A percentile compares a stretch with the other conserved stretches of the same genome.
Evolutionary conservation across 1,284 basidiomycete species (phyloP).

Genomic region (Chiua sp.): DNA sequence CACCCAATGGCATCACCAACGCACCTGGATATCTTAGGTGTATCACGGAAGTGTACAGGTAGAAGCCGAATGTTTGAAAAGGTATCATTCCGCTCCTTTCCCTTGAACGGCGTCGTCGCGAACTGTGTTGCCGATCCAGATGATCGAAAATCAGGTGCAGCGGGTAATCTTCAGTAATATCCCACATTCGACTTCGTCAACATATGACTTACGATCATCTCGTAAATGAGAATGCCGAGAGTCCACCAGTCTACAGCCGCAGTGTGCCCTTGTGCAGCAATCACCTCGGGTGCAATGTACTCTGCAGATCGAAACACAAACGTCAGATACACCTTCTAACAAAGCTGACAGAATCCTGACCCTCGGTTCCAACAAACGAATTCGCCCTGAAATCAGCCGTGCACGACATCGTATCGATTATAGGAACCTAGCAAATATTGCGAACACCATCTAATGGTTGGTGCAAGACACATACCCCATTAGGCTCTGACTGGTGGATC

Average conservation of each 20-base stretch:
- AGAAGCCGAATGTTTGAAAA: slow-evolving; percentile 95
- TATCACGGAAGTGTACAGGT: slow-evolving; percentile 89
- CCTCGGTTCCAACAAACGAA: slow-evolving; percentile 98
- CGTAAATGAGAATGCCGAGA: slow-evolving; percentile 97
- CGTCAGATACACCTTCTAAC: slow-evolving; percentile 23
- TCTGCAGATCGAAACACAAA: slow-evolving; percentile 56
- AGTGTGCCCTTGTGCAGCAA: slow-evolving; percentile 97
- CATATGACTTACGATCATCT: slow-evolving; percentile 90
- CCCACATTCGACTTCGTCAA: slow-evolving; percentile 19
- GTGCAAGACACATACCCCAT: slow-evolving; percentile 67
- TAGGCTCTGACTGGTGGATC: slow-evolving; percentile 87
- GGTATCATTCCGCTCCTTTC: slow-evolving; percentile 91
- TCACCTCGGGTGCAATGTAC: slow-evolving; percentile 99
- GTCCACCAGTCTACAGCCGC: slow-evolving; percentile 99
- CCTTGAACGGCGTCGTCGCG: slow-evolving; percentile 99
- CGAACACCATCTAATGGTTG: slow-evolving; percentile 17
- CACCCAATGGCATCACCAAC: slow-evolving; percentile 38
- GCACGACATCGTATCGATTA: slow-evolving; percentile 97
- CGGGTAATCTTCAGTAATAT: slow-evolving; percentile 19
- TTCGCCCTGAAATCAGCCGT: slow-evolving; percentile 98
- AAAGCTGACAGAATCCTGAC: slow-evolving; percentile 50
- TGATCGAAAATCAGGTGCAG: slow-evolving; percentile 14
- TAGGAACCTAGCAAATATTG: slow-evolving; percentile 62
- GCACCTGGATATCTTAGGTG: slow-evolving; percentile 83
- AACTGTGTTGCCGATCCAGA: slow-evolving; percentile 57